A percentile compares a stretch with the other conserved stretches of the same genome.
Evolutionary conservation across 352 stramenopile species (phyloP).

Genomic region (Phytopythium chamaehyphon): DNA sequence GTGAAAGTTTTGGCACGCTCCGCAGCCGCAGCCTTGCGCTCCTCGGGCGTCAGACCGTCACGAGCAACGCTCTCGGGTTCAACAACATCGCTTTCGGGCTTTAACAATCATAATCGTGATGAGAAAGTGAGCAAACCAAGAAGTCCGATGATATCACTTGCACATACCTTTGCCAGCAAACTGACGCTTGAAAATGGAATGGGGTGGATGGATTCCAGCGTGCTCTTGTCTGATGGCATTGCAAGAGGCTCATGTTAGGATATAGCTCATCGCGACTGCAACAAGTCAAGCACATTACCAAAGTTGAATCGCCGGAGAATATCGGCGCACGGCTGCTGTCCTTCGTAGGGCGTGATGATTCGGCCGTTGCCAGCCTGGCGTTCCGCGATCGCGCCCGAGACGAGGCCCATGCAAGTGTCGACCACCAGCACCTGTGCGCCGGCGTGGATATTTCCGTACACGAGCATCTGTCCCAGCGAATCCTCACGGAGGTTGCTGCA

Average conservation of each 20-base stretch:
- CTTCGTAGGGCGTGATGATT: slow-evolving; percentile 69
- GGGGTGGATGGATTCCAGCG: slow-evolving; percentile 72
- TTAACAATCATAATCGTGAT: neutral
- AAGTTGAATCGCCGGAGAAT: slow-evolving; percentile 87
- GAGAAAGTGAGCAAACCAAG: neutral
- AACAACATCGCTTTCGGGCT: slow-evolving; percentile 55
- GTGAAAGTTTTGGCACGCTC: slow-evolving; percentile 86
- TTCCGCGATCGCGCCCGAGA: slow-evolving; percentile 88
- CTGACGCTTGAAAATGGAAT: slow-evolving; percentile 64
- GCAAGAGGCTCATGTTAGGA: neutral
- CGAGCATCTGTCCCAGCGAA: slow-evolving; percentile 91
- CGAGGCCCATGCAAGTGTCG: slow-evolving; percentile 91
- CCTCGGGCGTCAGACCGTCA: slow-evolving; percentile 53
- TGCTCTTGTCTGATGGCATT: slow-evolving; percentile 43
- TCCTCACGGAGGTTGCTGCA: slow-evolving; percentile 86
- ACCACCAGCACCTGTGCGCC: slow-evolving; percentile 88
- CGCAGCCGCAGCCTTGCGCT: slow-evolving; percentile 51
- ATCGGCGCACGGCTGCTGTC: slow-evolving; percentile 67
- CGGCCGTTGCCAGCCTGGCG: slow-evolving; percentile 62
- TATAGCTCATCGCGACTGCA: neutral
- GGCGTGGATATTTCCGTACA: slow-evolving; percentile 91
- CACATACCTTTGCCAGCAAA: slow-evolving; percentile 34
- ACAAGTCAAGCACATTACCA: slow-evolving; percentile 25
- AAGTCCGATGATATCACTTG: neutral
- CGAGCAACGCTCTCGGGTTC: slow-evolving; percentile 34